Evolutionary conservation across 2,329 filamentous ascomycete species (phyloP), one percentile per base, ranked within the genome.

Genomic region (Apiospora aurea): DNA sequence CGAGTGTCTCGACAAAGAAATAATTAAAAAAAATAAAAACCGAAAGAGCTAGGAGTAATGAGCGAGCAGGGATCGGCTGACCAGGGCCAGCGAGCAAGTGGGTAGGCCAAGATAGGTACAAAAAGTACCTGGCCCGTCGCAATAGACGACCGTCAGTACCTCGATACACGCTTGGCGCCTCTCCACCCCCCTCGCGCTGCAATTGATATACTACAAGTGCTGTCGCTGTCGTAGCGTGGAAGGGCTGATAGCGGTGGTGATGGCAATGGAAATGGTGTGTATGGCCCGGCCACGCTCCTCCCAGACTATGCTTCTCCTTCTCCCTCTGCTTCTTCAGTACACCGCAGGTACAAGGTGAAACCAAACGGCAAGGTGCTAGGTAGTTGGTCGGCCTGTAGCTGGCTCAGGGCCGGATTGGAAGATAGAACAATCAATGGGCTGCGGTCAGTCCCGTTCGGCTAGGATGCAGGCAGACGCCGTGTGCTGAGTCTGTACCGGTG

Each of bases 1-100:
- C 68, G 68, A 69, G 68, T 41, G 46, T 69, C 66, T 68, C 44
- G 41, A 44, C 24, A 68, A 47, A 47, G 66, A 68, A 64, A 64
- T 64, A 38, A 64, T 64, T 64, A 64, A 64, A 24, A 8, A 38
- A 38, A 61, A 61, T 21, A 61, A 61, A 61, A 64, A 64, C 29
- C 21, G 34, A 64, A 41, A n/a, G 34, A 64, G 57, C 57, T 64
- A 64, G 57, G 21, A 64, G 57, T 64, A 64, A 64, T 64, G 57
- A 64, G 57, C 57, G 57, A 64, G 34, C 57, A 64, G 57, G 57
- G 57, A 41, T 64, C 57, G 57, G 34, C 57, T 64, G 57, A 64
- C 57, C 57, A 64, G 57, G 57, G 57, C 34, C 18, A 38, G 18
- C 57, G 7, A 64, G 18, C 16, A 41, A 5, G 57, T 64, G 57